Evolutionary conservation across 1,139 yeast species (phyloP), one percentile per base, ranked within the genome.

Genomic region (Yamadazyma aaseri): DNA sequence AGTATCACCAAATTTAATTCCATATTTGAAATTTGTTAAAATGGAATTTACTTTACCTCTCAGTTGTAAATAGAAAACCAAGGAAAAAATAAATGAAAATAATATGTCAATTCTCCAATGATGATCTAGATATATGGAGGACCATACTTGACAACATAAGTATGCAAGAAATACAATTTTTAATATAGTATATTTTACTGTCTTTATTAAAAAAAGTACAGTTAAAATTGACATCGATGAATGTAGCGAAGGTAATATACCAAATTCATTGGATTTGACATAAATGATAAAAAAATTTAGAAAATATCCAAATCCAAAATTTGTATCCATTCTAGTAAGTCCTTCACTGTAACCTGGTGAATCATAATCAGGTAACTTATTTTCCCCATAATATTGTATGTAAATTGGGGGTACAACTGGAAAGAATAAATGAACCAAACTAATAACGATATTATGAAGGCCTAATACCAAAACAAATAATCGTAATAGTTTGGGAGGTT

Each of bases 351-450:
- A 81, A 6, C 86, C 86, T 3, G 76, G 76, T 65, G 75, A 74
- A 26, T 73, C 75, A 51, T 81, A 81, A 46, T 69, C 64, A 1
- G 81, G 81, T 0, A 53, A 51, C 29, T 71, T 66, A 40, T 76
- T 69, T 22, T 72, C 69, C 3, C 84, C 83, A 47, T 80, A 66
- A 47, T 76, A 43, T 48, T 76, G 81, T 31, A 78, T 73, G 51
- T 78, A 81, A 84, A 86, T 79, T 4, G 87, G 87, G 2, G 86
- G 82, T 0, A 86, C 84, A 49, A 76, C 79, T 11, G 87, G 86
- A 47, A 79, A 64, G 10, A 69, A 37, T 30, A 81, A 55, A 51
- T 81, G 86, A 5, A 85, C 79, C 26, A 70, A 32, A 1, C 79
- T 81, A 9, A 85, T 85, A 3, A 65, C 55, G 6, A 79, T 68